Evolutionary conservation across 2,329 filamentous ascomycete species (phyloP).

Genomic region (Trichoderma guizhouense): DNA sequence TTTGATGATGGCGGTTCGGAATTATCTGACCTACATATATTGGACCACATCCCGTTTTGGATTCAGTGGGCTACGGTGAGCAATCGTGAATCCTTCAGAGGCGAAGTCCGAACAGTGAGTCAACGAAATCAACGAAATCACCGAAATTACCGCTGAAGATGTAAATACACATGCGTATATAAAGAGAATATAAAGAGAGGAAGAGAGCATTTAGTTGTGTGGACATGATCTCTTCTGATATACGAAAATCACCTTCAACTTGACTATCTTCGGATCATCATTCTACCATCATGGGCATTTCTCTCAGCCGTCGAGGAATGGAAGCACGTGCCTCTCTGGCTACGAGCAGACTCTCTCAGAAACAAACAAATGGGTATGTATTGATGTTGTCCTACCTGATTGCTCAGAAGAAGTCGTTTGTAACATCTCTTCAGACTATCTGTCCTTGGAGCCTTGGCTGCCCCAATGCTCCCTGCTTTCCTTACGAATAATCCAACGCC

Average conservation of each 20-base stretch:
- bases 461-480: slow-evolving; percentile 40
- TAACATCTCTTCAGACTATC: slow-evolving; percentile 32
- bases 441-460: slow-evolving; percentile 38
- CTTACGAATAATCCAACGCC: slow-evolving; percentile 48
- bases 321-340: not conserved
- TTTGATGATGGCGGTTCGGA: not conserved
- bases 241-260: not conserved
- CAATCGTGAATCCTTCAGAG: not conserved
- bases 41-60: not conserved
- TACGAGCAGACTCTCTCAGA: slow-evolving; percentile 29
- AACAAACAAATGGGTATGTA: slow-evolving; percentile 39
- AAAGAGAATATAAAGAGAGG: not conserved
- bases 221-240: not conserved
- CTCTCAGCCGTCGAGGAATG: not conserved
- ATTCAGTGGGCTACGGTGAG: not conserved
- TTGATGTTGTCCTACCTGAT: not conserved
- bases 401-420: not conserved
- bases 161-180: not conserved
- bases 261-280: not conserved
- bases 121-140: not conserved
- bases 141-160: not conserved
- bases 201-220: not conserved
- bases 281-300: slow-evolving; percentile 14
- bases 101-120: not conserved
- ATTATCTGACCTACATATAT: not conserved